Evolutionary conservation across 2,329 filamentous ascomycete genomes (phyloP), one percentile per base, ranked within the genome.

Genomic region (Lecanicillium sp.): DNA sequence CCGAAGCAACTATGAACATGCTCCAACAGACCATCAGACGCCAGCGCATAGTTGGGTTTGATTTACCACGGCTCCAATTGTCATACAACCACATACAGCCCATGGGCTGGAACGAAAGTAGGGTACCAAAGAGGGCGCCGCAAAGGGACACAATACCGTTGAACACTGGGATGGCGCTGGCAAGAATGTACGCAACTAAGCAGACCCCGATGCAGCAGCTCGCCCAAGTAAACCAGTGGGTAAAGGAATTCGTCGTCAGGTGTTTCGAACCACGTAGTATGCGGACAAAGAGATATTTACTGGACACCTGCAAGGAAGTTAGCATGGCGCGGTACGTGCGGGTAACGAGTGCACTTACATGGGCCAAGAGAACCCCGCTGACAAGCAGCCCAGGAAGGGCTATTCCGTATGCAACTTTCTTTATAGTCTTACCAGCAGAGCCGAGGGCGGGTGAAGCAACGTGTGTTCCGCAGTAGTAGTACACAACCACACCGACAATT

Each of bases 371-470:
- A 31, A 48, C 51, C 9, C 48, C 49, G 15, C 46, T 48, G 32
- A 48, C 46, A 10, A 48, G 37, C 19, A 81, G 60, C 2, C 74
- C 74, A 4, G 70, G 59, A 8, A 80, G 52, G 3, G 67, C 77
- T 32, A 81, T 62, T 3, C 77, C 78, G 47, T 81, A 82, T 0
- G 74, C 58, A 0, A 80, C 65, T 53, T 75, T 79, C 59, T 82
- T 80, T 46, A 81, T 61, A 1, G 65, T 68, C 4, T 64, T 60
- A 9, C 78, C 77, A 0, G 78, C 78, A 29, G 69, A 76, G 8
- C 77, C 78, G 0, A 82, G 66, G 2, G 76, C 74, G 0, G 79
- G 79, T 4, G 69, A 74, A 0, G 77, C 73, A 5, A 82, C 75
- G 69, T 72, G 81, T 44, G 72, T 61, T 4, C 78, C 78, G 46